Base-by-base conservation (phyloP, 352 stramenopile genomes). In the Phytophthora chlamydospora region DNA sequence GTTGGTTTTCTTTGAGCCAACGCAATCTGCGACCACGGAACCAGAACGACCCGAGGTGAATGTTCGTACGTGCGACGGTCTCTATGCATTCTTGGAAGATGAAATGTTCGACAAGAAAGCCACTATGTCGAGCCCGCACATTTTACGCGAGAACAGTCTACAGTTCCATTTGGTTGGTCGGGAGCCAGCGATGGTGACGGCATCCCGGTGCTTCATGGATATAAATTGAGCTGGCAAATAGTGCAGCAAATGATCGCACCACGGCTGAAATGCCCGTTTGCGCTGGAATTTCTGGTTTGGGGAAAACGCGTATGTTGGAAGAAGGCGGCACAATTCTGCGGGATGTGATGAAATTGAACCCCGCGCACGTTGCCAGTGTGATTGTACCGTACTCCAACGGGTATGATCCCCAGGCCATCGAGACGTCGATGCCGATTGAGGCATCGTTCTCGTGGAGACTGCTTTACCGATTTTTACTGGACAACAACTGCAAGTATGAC, bases 281-380 rank as follows among this genome's bases (percentile, higher is more conserved):
- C 38, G 69, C 61, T 66, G 61, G 70, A 36, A 68, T 75, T 55
- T 69, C 65, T 64, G 57, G 70, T 52, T 21, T 78, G 46, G 65
- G 63, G 35, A 70, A 68, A 62, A 73, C 55, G 54, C 66, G 70
- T 7, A 75, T 78, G 65, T 32, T 75, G 21, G 66, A 78, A 62
- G 66, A 75, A 66, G 43, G 70, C 38, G 31, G 19, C 36, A 73
- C 16, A 16, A 68, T 75, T 55, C 49, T 78, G 41, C 10, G 60
- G 56, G 6, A 45, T n/a, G n/a, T n/a, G 43, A 45, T 66, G 42
- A 45, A 66, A 16, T 48, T 73, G 46, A n/a, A 73, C 16, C 47
- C 27, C 21, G 51, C 55, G 1, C 61, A 61, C 33, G 36, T 70
- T 69, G 24, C 29, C 59, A 10, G 55, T 49, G 49, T 72, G 45